phyloP scores from a whole-genome alignment of 306 rosid species.

The Lupinus albus region DNA sequence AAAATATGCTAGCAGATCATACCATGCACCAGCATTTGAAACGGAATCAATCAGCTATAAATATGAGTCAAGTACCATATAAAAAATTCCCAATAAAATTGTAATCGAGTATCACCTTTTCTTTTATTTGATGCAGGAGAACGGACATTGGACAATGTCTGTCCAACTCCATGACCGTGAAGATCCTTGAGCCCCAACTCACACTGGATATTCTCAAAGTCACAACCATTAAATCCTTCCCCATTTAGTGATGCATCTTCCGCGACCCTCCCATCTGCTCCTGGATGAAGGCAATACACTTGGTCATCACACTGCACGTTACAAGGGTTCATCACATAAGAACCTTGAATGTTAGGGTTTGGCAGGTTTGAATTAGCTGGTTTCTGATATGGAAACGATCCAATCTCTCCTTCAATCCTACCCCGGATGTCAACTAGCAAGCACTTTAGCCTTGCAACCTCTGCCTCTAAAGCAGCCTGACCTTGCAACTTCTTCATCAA shows the following conservation, averaged over 20 bases:
- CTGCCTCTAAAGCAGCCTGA: slow-evolving; percentile 89
- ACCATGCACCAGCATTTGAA: slow-evolving; percentile 26
- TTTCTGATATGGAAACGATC: slow-evolving; percentile 87
- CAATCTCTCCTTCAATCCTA: slow-evolving; percentile 96
- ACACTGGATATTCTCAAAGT: slow-evolving; percentile 81
- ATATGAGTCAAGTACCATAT: neutral
- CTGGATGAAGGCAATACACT: slow-evolving; percentile 68
- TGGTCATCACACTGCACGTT: slow-evolving; percentile 83
- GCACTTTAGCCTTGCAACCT: slow-evolving; percentile 88
- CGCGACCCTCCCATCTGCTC: slow-evolving; percentile 56
- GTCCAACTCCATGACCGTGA: slow-evolving; percentile 61
- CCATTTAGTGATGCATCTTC: slow-evolving; percentile 51
- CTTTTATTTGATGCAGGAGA: slow-evolving; percentile 58
- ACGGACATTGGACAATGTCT: slow-evolving; percentile 47
- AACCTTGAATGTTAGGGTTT: slow-evolving; percentile 43
- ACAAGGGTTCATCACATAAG: slow-evolving; percentile 82
- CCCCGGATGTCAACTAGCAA: slow-evolving; percentile 97
- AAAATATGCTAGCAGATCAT: slow-evolving; percentile 24
- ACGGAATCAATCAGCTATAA: neutral
- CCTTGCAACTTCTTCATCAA: slow-evolving; percentile 84
- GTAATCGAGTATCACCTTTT: slow-evolving; percentile 51
- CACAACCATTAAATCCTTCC: slow-evolving; percentile 70
- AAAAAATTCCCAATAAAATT: slow-evolving; percentile 1
- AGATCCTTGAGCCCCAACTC: slow-evolving; percentile 61
- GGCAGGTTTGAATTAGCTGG: slow-evolving; percentile 49